Evolutionary conservation across 140 eudicot genomes (phyloP), one percentile per base, ranked within the genome.

Genomic region (Erigeron philadelphicus): DNA sequence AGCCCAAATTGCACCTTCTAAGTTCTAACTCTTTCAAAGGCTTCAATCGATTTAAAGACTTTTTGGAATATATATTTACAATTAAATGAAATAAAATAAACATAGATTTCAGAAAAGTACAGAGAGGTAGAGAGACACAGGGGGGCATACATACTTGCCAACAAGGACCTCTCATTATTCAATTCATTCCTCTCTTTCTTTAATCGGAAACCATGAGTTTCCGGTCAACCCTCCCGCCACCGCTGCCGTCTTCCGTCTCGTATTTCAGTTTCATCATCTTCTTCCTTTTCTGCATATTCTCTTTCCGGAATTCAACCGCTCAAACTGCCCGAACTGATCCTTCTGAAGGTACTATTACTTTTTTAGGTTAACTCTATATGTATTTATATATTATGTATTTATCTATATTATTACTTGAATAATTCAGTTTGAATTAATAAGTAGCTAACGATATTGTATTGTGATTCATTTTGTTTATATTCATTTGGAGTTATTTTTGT

Each of bases 291-390:
- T 61, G 76, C 75, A 17, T 68, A 72, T 0, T 67, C 45, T 12
- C 40, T 58, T 41, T 70, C 16, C 68, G 21, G 64, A 53, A 61
- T 43, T 79, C 72, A 10, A 8, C 31, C 54, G 80, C 75, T 52
- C 82, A 67, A 68, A 60, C 75, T 35, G 47, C 67, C 15, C 70
- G 72, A 67, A 79, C 83, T 35, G 72, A 62, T 70, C 83, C 83
- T 53, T 74, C 80, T 16, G 79, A 79, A 79, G 83, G 83, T 79
- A 68, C 74, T 35, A 4, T 54, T 16, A 41, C 57, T 16, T 0
- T 31, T 31, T 31, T 2, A n/a, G n/a, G n/a, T n/a, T 18, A 0
- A 6, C 23, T 19, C 47, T 61, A 2, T 45, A 25, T 48, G 15
- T 59, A 11, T 35, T 4, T 17, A 15, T 16, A 0, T 41, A 13